Conservation (phyloP, 2,329 filamentous ascomycete species). For the Cytospora chrysosperma region DNA sequence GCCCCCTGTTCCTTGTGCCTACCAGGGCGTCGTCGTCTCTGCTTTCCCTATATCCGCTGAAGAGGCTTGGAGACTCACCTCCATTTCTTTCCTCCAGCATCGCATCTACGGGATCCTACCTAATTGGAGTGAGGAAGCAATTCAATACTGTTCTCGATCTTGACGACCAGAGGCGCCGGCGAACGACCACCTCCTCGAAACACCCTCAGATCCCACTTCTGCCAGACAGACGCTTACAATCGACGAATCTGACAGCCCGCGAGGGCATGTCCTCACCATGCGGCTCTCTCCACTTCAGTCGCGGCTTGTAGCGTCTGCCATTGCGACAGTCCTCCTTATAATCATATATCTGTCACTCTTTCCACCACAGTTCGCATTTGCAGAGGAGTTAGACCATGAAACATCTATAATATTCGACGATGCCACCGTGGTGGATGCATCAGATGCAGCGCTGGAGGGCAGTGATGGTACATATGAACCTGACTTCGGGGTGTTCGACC, state of each 20-base stretch:
- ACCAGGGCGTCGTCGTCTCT: not conserved
- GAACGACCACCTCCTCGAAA: not conserved
- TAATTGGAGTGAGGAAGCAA: not conserved
- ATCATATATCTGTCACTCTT: slow-evolving; percentile 61
- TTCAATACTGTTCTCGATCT: not conserved
- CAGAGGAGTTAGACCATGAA: slow-evolving; percentile 47
- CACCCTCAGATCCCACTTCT: not conserved
- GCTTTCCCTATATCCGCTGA: not conserved
- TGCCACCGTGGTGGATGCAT: slow-evolving; percentile 20
- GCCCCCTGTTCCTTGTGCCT: slow-evolving; percentile 2
- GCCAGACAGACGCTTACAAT: not conserved
- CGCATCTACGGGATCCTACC: not conserved
- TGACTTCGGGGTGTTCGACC: slow-evolving; percentile 60
- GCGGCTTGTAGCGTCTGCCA: slow-evolving; percentile 66
- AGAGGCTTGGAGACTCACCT: not conserved
- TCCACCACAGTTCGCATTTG: slow-evolving; percentile 60
- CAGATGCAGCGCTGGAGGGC: slow-evolving; percentile 27
- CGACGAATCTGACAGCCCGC: slow-evolving; percentile 29
- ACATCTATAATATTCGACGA: slow-evolving; percentile 30
- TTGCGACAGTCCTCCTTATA: slow-evolving; percentile 59
- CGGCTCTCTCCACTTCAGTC: slow-evolving; percentile 69
- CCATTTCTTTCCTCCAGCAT: not conserved
- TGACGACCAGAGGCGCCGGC: not conserved
- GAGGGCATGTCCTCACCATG: slow-evolving; percentile 49
- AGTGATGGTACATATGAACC: slow-evolving; percentile 50